Conservation (phyloP, 2,329 filamentous ascomycete genomes). For the Colletotrichum sp. region DNA sequence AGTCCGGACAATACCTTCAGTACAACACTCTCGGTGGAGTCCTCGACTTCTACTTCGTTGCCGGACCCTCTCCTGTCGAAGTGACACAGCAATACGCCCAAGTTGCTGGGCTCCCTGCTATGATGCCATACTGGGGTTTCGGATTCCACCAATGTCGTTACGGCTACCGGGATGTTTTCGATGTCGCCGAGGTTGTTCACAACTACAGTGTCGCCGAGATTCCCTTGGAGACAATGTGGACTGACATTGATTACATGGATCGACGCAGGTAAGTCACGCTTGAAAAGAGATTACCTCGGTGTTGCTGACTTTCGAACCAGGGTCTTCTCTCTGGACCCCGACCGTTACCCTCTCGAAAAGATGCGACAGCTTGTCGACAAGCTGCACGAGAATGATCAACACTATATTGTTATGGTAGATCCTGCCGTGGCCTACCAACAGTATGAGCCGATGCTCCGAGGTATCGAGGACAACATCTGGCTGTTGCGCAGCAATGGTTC, state of each 20-base stretch:
- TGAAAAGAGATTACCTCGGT: background rate
- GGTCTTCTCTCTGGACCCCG: conserved; percentile 69
- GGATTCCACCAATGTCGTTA: conserved; percentile 69
- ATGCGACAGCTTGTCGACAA: conserved; percentile 71
- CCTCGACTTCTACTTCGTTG: conserved; percentile 73
- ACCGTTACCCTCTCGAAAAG: conserved; percentile 64
- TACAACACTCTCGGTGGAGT: conserved; percentile 82
- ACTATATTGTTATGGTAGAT: conserved; percentile 82
- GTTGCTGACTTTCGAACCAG: conserved; percentile 26
- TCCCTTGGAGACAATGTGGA: conserved; percentile 74
- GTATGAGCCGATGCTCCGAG: conserved; percentile 45
- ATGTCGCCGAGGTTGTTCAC: conserved; percentile 69
- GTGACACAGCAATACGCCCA: conserved; percentile 65
- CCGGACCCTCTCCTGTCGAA: conserved; percentile 62
- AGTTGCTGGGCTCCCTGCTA: conserved; percentile 59
- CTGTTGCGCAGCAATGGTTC: conserved; percentile 59
- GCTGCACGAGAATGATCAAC: conserved; percentile 70
- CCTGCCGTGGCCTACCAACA: conserved; percentile 62
- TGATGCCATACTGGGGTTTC: conserved; percentile 70
- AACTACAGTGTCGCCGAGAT: conserved; percentile 71
- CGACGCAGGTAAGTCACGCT: conserved; percentile 1
- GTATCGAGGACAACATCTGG: conserved; percentile 51
- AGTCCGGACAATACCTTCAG: conserved; percentile 72
- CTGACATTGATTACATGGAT: conserved; percentile 47
- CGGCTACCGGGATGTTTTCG: conserved; percentile 68